phyloP scores from a whole-genome alignment of 352 stramenopile species.

The Globisporangium perplexum region DNA sequence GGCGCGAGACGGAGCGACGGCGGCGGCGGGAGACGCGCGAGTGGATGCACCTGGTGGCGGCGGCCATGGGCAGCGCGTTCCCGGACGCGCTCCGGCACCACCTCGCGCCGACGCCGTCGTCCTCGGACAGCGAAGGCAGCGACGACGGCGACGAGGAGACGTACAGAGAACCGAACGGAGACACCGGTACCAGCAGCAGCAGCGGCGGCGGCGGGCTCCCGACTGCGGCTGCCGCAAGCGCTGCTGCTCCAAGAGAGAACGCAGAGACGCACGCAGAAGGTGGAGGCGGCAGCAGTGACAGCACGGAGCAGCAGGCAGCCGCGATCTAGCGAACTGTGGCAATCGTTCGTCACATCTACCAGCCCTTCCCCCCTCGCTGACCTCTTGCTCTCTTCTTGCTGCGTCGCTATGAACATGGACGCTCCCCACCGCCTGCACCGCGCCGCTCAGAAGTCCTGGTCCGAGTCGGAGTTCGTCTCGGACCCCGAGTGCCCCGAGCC shows the following conservation, averaged over 20 bases:
- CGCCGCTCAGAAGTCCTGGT: constrained; percentile 64
- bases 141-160: not conserved
- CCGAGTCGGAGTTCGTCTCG: constrained; percentile 40
- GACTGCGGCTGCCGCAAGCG: not conserved
- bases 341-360: not conserved
- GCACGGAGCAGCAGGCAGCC: not conserved
- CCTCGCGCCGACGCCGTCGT: constrained; percentile 3
- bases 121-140: constrained; percentile 3
- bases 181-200: too few species aligned
- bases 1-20: constrained; percentile 26
- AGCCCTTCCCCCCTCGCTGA: not conserved
- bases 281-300: not conserved
- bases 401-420: not conserved
- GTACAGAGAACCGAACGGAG: not conserved
- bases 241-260: not conserved
- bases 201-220: not conserved
- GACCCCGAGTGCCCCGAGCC: constrained; percentile 35
- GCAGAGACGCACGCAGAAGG: not conserved
- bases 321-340: not conserved
- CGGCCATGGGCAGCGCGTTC: constrained; percentile 39
- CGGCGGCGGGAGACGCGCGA: constrained; percentile 36
- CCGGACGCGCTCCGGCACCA: constrained; percentile 33
- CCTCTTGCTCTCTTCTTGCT: not conserved
- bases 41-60: constrained; percentile 46
- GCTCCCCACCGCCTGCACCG: not conserved